A percentile compares a stretch with the other conserved stretches of the same genome.
Conservation (phyloP, 169 alveolate genomes). For the Eimeria zaria region DNA sequence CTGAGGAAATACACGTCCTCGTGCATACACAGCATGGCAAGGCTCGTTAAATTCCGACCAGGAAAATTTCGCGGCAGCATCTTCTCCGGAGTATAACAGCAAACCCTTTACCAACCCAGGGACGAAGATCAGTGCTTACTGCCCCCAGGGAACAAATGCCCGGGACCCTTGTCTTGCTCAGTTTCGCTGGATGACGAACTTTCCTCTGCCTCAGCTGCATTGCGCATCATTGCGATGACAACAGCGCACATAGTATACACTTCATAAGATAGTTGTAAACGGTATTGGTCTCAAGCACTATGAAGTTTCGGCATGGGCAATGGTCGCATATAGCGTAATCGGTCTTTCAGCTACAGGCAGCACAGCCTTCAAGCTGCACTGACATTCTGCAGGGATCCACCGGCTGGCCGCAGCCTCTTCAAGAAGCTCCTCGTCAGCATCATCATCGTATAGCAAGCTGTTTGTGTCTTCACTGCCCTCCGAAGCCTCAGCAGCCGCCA, state of each 20-base stretch:
- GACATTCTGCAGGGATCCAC: slow-evolving; percentile 41
- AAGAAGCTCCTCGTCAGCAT: slow-evolving; percentile 66
- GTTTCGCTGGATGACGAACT: slow-evolving; percentile 32
- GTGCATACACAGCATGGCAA: not conserved
- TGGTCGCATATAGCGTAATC: not conserved
- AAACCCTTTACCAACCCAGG: not conserved
- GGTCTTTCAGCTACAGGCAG: not conserved
- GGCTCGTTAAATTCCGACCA: not conserved
- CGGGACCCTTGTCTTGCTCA: not conserved
- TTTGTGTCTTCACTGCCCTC: slow-evolving; percentile 47
- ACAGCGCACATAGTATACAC: not conserved
- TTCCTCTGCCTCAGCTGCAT: slow-evolving; percentile 58
- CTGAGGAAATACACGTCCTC: not conserved
- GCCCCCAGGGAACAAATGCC: not conserved
- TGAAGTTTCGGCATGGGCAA: not conserved
- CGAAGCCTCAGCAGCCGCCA: slow-evolving; percentile 54
- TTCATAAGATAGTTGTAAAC: not conserved
- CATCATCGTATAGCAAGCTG: slow-evolving; percentile 60
- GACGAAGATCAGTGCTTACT: not conserved
- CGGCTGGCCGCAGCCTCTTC: slow-evolving; percentile 30
- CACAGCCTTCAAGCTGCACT: slow-evolving; percentile 18
- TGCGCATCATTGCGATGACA: not conserved
- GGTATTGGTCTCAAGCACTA: not conserved
- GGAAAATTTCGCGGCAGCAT: not conserved
- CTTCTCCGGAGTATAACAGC: not conserved